Evolutionary conservation across 169 alveolate species (phyloP).

Genomic region (Babesia bovis): DNA sequence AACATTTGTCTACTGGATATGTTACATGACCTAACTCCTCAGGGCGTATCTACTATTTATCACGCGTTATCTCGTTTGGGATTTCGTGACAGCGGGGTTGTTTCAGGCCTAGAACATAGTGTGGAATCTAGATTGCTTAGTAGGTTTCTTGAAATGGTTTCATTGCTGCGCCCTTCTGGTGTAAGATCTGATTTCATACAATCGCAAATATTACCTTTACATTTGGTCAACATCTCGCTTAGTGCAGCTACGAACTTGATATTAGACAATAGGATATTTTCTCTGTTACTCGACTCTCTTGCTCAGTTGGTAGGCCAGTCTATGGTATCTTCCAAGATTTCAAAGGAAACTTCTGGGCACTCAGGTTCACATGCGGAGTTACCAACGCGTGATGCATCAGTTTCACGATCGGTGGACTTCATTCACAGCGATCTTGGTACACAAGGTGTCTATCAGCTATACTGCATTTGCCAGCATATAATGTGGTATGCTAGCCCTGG

Average conservation of each 20-base stretch:
- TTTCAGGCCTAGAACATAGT: neutral
- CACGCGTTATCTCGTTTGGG: slow-evolving; percentile 46
- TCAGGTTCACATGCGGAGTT: neutral
- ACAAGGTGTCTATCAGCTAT: slow-evolving; percentile 55
- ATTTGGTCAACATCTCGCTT: slow-evolving; percentile 36
- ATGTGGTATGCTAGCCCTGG: slow-evolving; percentile 19
- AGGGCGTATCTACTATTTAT: slow-evolving; percentile 44
- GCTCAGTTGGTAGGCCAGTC: too few species aligned
- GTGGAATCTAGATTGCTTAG: neutral
- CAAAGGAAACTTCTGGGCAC: too few species aligned
- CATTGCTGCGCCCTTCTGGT: too few species aligned
- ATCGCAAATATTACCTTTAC: slow-evolving; percentile 40
- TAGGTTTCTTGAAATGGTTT: slow-evolving; percentile 3
- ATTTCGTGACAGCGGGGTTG: neutral
- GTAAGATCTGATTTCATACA: too few species aligned
- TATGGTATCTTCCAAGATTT: too few species aligned
- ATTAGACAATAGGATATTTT: slow-evolving; percentile 20
- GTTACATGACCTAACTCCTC: slow-evolving; percentile 41
- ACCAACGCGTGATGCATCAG: neutral
- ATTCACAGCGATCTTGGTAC: slow-evolving; percentile 43
- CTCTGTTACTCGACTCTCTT: slow-evolving; percentile 6
- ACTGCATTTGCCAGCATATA: slow-evolving; percentile 59
- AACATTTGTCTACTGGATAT: neutral
- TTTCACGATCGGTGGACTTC: slow-evolving; percentile 8
- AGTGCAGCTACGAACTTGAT: slow-evolving; percentile 31